phyloP scores from a whole-genome alignment of 2,329 filamentous ascomycete species.

The Sclerotinia nivalis region DNA sequence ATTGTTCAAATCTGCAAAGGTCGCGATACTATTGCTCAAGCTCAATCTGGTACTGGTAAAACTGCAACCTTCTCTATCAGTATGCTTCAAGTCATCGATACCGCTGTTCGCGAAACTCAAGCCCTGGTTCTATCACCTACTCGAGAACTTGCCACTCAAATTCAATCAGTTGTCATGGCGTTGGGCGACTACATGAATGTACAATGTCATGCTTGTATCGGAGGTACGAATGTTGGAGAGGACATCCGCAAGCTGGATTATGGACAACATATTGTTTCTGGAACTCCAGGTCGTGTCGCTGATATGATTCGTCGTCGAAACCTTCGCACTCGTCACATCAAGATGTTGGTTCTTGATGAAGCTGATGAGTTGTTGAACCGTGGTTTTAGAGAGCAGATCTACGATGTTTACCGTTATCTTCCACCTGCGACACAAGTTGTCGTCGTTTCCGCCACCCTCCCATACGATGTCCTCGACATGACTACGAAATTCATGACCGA shows the following conservation, averaged over 20 bases:
- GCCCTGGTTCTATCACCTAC: slow-evolving; percentile 94
- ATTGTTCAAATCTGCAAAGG: slow-evolving; percentile 99
- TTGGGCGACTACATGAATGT: slow-evolving; percentile 99
- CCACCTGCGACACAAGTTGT: slow-evolving; percentile 98
- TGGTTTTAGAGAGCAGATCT: slow-evolving; percentile 97
- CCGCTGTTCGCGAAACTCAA: slow-evolving; percentile 87
- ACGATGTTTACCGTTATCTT: slow-evolving; percentile 96
- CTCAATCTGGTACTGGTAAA: slow-evolving; percentile 95
- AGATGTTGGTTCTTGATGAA: slow-evolving; percentile 76
- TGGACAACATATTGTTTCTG: slow-evolving; percentile 95
- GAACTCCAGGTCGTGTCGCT: slow-evolving; percentile 93
- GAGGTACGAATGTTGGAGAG: slow-evolving; percentile 95
- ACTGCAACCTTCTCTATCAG: slow-evolving; percentile 96
- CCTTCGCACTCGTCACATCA: slow-evolving; percentile 72
- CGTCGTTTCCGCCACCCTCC: slow-evolving; percentile 92
- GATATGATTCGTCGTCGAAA: slow-evolving; percentile 78
- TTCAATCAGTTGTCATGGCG: slow-evolving; percentile 98
- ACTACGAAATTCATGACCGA: slow-evolving; percentile 99
- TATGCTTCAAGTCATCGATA: slow-evolving; percentile 94
- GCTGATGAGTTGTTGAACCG: slow-evolving; percentile 83
- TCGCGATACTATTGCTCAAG: slow-evolving; percentile 96
- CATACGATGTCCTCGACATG: slow-evolving; percentile 98
- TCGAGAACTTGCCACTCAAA: slow-evolving; percentile 95
- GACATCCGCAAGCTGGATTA: slow-evolving; percentile 98
- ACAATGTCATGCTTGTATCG: slow-evolving; percentile 97